Percentiles rank a stretch among this genome's conserved stretches.
Conservation (phyloP, 208 protist species). For the Acanthamoeba triangularis region DNA sequence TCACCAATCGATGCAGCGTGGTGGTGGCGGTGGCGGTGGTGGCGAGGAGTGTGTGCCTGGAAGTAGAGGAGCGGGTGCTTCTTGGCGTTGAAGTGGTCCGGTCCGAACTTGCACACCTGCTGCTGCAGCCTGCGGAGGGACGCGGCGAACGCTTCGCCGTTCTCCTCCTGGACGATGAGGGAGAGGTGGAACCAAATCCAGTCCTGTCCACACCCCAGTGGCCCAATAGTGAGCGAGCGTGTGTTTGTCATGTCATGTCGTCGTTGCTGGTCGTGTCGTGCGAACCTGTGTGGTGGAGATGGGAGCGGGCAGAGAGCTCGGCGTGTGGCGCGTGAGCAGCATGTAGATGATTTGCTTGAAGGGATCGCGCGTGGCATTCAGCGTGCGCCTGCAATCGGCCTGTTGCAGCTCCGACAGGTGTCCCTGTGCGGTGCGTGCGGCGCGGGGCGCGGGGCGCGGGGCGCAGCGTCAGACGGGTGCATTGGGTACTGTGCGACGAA, state of each 20-base stretch:
- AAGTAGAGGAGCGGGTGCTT: constrained; percentile 65
- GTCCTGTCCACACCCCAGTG: constrained; percentile 11
- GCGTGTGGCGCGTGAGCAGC: constrained; percentile 18
- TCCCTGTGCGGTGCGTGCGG: background rate
- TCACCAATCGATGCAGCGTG: too few species aligned
- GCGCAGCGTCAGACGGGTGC: too few species aligned
- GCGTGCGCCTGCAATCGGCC: background rate
- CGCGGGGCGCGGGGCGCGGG: too few species aligned
- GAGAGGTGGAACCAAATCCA: constrained; percentile 62
- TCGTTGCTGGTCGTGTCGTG: too few species aligned
- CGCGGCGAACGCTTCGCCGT: constrained; percentile 18
- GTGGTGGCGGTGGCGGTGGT: too few species aligned
- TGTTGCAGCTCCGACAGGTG: background rate
- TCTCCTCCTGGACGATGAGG: constrained; percentile 12
- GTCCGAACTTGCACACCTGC: constrained; percentile 51
- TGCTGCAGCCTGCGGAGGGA: constrained; percentile 14
- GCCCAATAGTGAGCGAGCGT: background rate
- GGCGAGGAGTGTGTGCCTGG: background rate
- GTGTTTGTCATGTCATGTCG: background rate
- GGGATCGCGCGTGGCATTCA: background rate
- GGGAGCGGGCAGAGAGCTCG: constrained; percentile 27
- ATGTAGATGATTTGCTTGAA: constrained; percentile 22
- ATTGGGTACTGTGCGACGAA: background rate
- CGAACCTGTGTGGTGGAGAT: constrained; percentile 37
- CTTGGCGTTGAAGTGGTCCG: constrained; percentile 35